Evolutionary conservation across 2,329 filamentous ascomycete genomes (phyloP), one percentile per base, ranked within the genome.

Genomic region (Phaeosphaeriaceae sp.): DNA sequence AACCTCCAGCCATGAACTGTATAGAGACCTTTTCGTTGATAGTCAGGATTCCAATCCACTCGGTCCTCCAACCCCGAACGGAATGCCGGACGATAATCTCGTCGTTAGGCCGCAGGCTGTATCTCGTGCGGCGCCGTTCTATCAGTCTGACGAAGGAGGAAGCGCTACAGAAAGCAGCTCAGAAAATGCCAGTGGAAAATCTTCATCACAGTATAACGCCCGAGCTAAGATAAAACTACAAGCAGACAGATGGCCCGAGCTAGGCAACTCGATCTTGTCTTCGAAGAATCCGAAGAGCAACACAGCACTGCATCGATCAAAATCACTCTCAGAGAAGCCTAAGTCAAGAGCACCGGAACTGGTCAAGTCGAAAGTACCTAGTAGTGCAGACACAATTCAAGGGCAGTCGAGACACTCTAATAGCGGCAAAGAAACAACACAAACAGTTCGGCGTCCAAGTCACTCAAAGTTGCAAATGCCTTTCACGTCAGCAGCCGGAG

Each of bases 41-140:
- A 54, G 54, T 15, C 19, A 54, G 10, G 36, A 51, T 13, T n/a
- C 46, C 1, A 31, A 22, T 21, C 27, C 27, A 21, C 50, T 44
- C 17, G 31, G 24, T 7, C 24, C 27, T n/a, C 24, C 31, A 21
- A 4, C 42, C 33, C 5, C 47, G 7, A 22, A 20, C 21, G 42
- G 27, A 21, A 42, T 40, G 22, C 22, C 19, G 15, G 51, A 51
- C 1, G 27, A 25, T 21, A 25, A 21, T 6, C 25, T 53, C 4
- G 47, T 51, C 21, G 33, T 48, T 21, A 49, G 25, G 10, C 61
- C 49, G 24, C 20, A 41, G 22, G 55, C 51, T 19, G 22, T 44
- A 36, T 24, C 44, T 24, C 66, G 61, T 19, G 36, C 36, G 7
- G 61, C 49, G 24, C 66, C 66, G 20, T 21, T 71, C 2, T 15